Evolutionary conservation across 805 yeast species (phyloP).

Genomic region (Cyberlindnera samutprakarnensis): DNA sequence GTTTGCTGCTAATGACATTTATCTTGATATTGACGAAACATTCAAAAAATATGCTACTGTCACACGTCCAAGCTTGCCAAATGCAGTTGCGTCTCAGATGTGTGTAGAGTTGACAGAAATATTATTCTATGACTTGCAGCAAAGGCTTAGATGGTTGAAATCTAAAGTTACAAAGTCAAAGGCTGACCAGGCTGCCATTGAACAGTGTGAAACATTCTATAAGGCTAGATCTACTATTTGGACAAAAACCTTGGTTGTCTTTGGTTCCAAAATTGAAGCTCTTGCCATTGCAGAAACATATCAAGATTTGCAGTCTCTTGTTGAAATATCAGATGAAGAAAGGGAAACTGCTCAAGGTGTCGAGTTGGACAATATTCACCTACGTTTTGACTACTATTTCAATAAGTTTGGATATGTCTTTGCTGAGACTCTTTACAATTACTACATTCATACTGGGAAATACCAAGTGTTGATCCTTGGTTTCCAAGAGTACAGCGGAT

Average conservation of each 20-base stretch:
- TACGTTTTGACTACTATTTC: constrained; percentile 43
- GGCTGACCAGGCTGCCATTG: constrained; percentile 14
- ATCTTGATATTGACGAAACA: constrained; percentile 33
- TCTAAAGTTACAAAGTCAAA: constrained; percentile 16
- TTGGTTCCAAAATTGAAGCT: constrained; percentile 46
- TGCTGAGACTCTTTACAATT: constrained; percentile 55
- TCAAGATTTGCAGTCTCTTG: constrained; percentile 57
- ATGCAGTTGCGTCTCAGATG: constrained; percentile 14
- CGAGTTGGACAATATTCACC: constrained; percentile 11
- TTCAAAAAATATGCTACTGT: constrained; percentile 25
- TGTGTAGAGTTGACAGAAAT: constrained; percentile 32
- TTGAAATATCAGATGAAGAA: constrained; percentile 40
- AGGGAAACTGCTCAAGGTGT: constrained; percentile 22
- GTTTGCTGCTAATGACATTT: constrained; percentile 37
- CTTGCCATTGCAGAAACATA: constrained; percentile 57
- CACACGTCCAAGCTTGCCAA: constrained; percentile 3
- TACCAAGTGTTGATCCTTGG: constrained; percentile 46
- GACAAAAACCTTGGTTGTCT: constrained; percentile 50
- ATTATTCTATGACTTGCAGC: constrained; percentile 32
- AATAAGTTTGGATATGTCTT: constrained; percentile 58
- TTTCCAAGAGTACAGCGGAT: constrained; percentile 44
- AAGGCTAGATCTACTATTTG: constrained; percentile 36
- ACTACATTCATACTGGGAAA: constrained; percentile 46
- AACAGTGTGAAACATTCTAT: constrained; percentile 17
- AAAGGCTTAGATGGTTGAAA: constrained; percentile 27